Evolutionary conservation across 805 yeast genomes (phyloP), one percentile per base, ranked within the genome.

Genomic region (Teunomyces tritomae): DNA sequence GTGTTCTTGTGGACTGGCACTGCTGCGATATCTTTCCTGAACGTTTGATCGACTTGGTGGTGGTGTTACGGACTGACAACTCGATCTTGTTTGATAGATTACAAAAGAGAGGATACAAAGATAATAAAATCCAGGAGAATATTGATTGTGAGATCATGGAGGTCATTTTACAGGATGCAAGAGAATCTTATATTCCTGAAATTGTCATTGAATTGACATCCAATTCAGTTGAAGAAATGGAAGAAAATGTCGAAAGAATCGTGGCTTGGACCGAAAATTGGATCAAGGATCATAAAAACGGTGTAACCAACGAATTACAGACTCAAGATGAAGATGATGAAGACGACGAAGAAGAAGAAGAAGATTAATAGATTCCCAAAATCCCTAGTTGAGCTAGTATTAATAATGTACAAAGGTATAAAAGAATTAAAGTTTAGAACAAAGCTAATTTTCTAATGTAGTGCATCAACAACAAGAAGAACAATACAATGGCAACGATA

Each of bases 111-210:
- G 86, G 84, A 5, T 94, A 94, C 62, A 82, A 85, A 46, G 85
- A 88, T 51, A 76, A 78, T 50, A 94, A 94, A 68, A 81, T 94
- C 53, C 85, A 84, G 48, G 99, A 94, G 59, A 94, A 94, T 62
- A 70, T 94, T 39, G 99, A 94, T 65, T 95, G 96, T 50, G 99
- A 94, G 68, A 94, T 94, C 54, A 94, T 94, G 98, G 92, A 91
- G 56, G 88, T 92, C 10, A 80, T 94, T 11, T 67, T 83, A 40
- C 86, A 85, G 54, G 99, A 94, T 55, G 99, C 98, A 0, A 73
- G 79, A 49, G 97, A 89, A 29, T 78, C 85, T 35, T 94, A 89
- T 61, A 86, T 77, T 28, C 83, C 83, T 39, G 88, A 86, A 53
- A 83, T 90, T 27, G 92, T 94, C 28, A 87, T 94, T 36, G 94